Conservation (phyloP, 495 filamentous ascomycete species). For the Aspergillus avenaceus region DNA sequence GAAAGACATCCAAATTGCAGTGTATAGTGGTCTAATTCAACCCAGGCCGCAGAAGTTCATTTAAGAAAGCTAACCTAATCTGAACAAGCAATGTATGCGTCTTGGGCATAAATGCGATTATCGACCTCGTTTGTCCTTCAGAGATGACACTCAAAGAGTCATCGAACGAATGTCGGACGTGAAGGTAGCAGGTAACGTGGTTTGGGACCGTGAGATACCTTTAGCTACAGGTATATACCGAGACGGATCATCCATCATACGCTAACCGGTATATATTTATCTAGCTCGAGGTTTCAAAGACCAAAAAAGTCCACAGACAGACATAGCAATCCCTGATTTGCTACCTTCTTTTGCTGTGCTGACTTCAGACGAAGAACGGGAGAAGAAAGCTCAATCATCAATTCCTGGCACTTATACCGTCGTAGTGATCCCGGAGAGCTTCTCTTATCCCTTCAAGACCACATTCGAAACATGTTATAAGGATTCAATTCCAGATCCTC, state of each 20-base stretch:
- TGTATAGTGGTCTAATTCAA: slow-evolving; percentile 24
- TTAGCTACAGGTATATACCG: neutral
- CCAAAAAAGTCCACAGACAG: neutral
- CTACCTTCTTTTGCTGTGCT: slow-evolving; percentile 51
- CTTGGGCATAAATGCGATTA: slow-evolving; percentile 56
- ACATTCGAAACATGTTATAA: slow-evolving; percentile 11
- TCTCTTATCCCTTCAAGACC: slow-evolving; percentile 41
- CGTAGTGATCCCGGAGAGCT: slow-evolving; percentile 52
- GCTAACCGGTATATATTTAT: neutral
- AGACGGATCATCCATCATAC: neutral
- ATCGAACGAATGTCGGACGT: slow-evolving; percentile 54
- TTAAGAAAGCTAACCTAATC: slow-evolving; percentile 6
- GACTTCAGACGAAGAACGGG: slow-evolving; percentile 58
- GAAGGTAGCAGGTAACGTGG: slow-evolving; percentile 40
- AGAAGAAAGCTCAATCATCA: slow-evolving; percentile 51
- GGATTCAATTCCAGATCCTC: slow-evolving; percentile 7
- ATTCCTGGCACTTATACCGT: slow-evolving; percentile 56
- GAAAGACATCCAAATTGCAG: slow-evolving; percentile 50
- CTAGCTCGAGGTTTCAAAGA: slow-evolving; percentile 3
- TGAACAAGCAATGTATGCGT: slow-evolving; percentile 49
- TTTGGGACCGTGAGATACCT: slow-evolving; percentile 50
- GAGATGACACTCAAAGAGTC: slow-evolving; percentile 52
- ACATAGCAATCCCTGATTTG: slow-evolving; percentile 21
- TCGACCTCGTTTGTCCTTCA: slow-evolving; percentile 50
- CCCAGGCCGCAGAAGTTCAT: neutral